Conservation (phyloP, 2,329 filamentous ascomycete genomes). For the Fusarium clavum region DNA sequence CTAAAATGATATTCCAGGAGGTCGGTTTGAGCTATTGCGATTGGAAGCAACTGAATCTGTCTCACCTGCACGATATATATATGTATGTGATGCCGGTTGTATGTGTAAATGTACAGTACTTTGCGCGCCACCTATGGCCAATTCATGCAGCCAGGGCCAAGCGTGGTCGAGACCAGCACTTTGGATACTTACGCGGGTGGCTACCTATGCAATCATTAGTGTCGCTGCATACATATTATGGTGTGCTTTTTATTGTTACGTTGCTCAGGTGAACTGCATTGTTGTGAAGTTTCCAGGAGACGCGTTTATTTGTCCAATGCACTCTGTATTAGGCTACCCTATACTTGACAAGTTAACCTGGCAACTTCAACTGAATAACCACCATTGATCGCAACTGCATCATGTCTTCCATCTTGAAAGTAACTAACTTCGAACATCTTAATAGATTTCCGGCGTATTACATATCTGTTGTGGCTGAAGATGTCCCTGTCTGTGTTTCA, state of each 20-base stretch:
- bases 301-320: neutral
- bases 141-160: neutral
- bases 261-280: neutral
- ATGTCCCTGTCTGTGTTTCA: neutral
- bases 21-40: neutral
- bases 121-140: slow-evolving; percentile 11
- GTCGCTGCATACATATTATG: neutral
- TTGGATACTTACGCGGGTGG: neutral
- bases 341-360: neutral
- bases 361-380: neutral
- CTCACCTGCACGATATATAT: slow-evolving; percentile 19
- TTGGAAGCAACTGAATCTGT: slow-evolving; percentile 14
- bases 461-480: neutral
- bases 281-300: slow-evolving; percentile 1
- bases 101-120: neutral
- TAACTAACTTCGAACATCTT: neutral
- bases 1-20: neutral
- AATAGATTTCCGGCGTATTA: neutral
- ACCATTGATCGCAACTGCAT: neutral
- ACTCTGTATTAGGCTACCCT: slow-evolving; percentile 19
- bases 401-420: neutral
- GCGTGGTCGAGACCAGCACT: neutral
- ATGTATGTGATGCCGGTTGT: neutral
- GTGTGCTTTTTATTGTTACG: neutral
- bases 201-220: neutral